Conservation (phyloP, 225 moss, liverwort and hornwort genomes). For the Asterella californica region DNA sequence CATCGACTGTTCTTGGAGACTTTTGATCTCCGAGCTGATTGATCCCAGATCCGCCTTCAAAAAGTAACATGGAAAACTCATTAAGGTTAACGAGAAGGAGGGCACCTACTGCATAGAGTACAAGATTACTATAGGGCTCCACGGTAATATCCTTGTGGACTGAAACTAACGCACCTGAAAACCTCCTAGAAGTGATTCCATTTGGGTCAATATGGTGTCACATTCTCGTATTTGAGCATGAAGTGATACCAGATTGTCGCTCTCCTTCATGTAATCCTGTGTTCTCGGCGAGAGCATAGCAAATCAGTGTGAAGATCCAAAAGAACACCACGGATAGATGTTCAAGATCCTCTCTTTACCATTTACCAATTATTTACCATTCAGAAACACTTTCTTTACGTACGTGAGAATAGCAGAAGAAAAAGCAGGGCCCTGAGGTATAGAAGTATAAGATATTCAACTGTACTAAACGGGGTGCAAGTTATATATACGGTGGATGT, state of each 20-base stretch:
- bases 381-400: too few species aligned
- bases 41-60: constrained; percentile 91
- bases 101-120: background rate
- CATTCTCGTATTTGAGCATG: constrained; percentile 98
- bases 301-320: background rate
- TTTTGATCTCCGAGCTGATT: constrained; percentile 97
- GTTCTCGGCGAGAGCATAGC: background rate
- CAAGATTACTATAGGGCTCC: background rate
- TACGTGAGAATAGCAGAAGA: too few species aligned
- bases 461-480: too few species aligned
- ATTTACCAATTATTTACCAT: too few species aligned
- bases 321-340: background rate
- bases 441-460: too few species aligned
- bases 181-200: constrained; percentile 93
- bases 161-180: constrained; percentile 64
- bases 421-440: too few species aligned
- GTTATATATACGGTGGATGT: too few species aligned
- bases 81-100: background rate
- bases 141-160: background rate
- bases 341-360: too few species aligned
- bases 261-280: constrained; percentile 99
- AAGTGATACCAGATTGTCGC: constrained; percentile 94
- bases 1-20: constrained; percentile 98
- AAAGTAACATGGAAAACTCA: constrained; percentile 19
- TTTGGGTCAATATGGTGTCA: constrained; percentile 85